Evolutionary conservation across 495 filamentous ascomycete species (phyloP).

Genomic region (Halenospora varia): DNA sequence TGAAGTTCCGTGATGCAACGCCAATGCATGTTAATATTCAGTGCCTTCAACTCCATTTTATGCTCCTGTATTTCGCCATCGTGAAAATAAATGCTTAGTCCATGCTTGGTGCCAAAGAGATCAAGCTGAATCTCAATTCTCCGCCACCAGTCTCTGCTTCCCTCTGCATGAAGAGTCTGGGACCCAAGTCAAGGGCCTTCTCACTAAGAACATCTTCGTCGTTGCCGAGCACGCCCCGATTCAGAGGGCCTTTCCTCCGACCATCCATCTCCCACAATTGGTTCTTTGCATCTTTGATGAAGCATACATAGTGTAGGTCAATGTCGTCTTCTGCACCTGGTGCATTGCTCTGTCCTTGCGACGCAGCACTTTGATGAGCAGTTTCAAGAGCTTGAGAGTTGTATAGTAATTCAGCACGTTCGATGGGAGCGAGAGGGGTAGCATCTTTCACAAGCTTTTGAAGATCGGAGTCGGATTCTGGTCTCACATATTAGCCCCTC

Average conservation of each 20-base stretch:
- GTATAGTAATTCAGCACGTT: conserved; percentile 70
- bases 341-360: conserved; percentile 66
- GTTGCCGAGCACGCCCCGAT: conserved; percentile 57
- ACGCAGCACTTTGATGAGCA: conserved; percentile 69
- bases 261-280: conserved; percentile 86
- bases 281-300: conserved; percentile 67
- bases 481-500: conserved; percentile 9
- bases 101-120: conserved; percentile 63
- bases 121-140: conserved; percentile 69
- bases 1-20: too few species aligned
- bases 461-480: conserved; percentile 40
- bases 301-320: conserved; percentile 80
- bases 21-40: too few species aligned
- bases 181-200: conserved; percentile 60
- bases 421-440: conserved; percentile 45
- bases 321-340: conserved; percentile 64
- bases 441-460: conserved; percentile 39
- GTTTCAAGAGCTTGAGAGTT: conserved; percentile 63
- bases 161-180: conserved; percentile 60
- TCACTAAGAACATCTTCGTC: conserved; percentile 71
- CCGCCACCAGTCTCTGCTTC: conserved; percentile 48
- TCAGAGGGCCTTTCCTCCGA: conserved; percentile 68
- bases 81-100: conserved; percentile 36
- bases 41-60: background rate
- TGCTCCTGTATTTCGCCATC: background rate